A percentile compares a stretch with the other conserved stretches of the same genome.
Evolutionary conservation across 108 stramenopile genomes (phyloP).

Genomic region (Stephanodiscus triporus): DNA sequence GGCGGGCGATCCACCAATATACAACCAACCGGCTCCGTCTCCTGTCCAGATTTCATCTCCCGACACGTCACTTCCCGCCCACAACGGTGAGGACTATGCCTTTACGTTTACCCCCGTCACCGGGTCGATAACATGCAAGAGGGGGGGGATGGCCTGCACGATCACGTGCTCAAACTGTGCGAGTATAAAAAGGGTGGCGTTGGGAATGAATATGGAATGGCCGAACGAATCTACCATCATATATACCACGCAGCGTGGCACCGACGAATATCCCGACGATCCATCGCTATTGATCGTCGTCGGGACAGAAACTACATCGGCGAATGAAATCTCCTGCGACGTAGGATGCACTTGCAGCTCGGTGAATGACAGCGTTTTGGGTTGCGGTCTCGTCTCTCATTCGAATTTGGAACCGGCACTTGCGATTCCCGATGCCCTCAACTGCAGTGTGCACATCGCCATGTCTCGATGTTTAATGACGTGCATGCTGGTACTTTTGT

Average conservation of each 20-base stretch:
- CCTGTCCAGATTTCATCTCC: neutral
- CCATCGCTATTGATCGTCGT: slow-evolving; percentile 6
- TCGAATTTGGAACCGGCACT: neutral
- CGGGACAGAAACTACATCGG: slow-evolving; percentile 7
- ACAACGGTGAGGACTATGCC: neutral
- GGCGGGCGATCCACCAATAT: neutral
- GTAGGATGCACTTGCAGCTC: slow-evolving; percentile 25
- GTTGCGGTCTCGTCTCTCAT: slow-evolving; percentile 18
- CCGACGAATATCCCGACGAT: slow-evolving; percentile 5
- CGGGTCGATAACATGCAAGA: slow-evolving; percentile 22
- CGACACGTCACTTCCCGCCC: no score
- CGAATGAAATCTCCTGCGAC: slow-evolving; percentile 22
- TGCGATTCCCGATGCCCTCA: neutral
- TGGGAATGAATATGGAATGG: slow-evolving; percentile 14
- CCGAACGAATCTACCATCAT: slow-evolving; percentile 25
- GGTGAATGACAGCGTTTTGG: slow-evolving; percentile 26
- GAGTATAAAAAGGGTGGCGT: slow-evolving; percentile 14
- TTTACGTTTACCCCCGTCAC: slow-evolving; percentile 30
- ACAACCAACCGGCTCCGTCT: neutral
- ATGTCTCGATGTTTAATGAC: neutral
- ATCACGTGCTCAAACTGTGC: slow-evolving; percentile 20
- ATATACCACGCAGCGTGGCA: slow-evolving; percentile 13
- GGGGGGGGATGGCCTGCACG: slow-evolving; percentile 24
- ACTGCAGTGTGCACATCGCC: neutral
- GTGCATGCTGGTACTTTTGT: neutral